Evolutionary conservation across 106 monocot species (phyloP).

Genomic region (Gastrodia elata): DNA sequence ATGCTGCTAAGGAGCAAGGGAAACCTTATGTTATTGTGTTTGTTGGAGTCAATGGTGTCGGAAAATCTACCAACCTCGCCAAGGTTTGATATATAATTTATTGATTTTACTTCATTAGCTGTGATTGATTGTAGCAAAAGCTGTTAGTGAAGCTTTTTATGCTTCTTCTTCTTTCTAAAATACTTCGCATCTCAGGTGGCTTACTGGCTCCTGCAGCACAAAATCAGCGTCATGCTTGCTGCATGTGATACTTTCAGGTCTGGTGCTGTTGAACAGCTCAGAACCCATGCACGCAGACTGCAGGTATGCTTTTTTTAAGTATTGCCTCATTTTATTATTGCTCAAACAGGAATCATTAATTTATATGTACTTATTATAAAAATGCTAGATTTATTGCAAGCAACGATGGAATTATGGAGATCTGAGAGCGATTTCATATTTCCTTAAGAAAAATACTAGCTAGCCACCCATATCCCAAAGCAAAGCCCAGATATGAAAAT

Average conservation of each 20-base stretch:
- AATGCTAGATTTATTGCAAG: too few species aligned
- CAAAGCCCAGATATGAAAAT: too few species aligned
- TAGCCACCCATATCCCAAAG: too few species aligned
- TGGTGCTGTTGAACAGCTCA: constrained; percentile 97
- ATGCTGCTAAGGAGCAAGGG: constrained; percentile 93
- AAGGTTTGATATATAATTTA: constrained; percentile 36
- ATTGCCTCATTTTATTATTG: neutral
- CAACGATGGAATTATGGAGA: too few species aligned
- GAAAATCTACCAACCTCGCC: constrained; percentile 99
- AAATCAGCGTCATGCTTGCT: constrained; percentile 83
- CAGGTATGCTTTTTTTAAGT: constrained; percentile 36
- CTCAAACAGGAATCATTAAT: neutral
- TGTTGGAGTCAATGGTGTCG: constrained; percentile 98
- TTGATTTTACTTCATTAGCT: neutral
- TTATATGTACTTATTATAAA: too few species aligned
- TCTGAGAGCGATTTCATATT: too few species aligned
- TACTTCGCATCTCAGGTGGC: constrained; percentile 47
- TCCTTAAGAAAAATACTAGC: too few species aligned
- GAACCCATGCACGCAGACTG: constrained; percentile 96
- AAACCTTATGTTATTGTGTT: constrained; percentile 96
- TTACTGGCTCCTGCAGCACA: constrained; percentile 94
- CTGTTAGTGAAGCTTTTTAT: neutral
- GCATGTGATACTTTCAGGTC: constrained; percentile 98
- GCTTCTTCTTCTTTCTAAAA: neutral
- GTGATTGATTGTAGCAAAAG: neutral